Evolutionary conservation across 768 basidiomycete species (phyloP), one percentile per base, ranked within the genome.

Genomic region (Russula dissimulans): DNA sequence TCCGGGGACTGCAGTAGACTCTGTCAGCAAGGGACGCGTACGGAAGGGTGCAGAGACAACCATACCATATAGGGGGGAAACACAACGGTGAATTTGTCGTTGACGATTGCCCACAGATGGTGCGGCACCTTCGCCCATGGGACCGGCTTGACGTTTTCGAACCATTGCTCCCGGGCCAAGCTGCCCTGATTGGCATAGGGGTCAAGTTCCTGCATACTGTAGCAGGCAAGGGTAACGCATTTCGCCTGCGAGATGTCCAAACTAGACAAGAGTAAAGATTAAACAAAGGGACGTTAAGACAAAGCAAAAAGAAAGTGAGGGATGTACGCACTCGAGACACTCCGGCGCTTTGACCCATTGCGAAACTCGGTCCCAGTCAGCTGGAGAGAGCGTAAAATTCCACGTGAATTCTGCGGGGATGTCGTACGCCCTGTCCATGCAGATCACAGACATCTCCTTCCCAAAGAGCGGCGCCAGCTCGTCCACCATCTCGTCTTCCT

Each of bases 401-500:
- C 43, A 48, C 4, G 41, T 38, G 17, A 62, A 57, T 26, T 54
- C 56, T 26, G 51, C 56, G 9, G 56, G 32, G 32, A 22, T 15
- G 7, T 57, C 51, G 34, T 46, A 47, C 12, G 39, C 39, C 41
- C 39, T 52, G 9, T 53, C 50, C 61, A 62, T 62, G 11, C 45
- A 53, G 14, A 62, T 32, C 46, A 62, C 56, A 2, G 17, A 50
- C 61, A 62, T 62, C 26, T 62, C 61, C 26, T 48, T 48, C 26
- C 56, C 56, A 32, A 62, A 62, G 31, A 57, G 22, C 17, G 61
- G 61, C 41, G 50, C 61, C 3, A 62, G 46, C 41, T 62, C 61
- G 10, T 62, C 61, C 10, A 62, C 41, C 56, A 61, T 50, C 41
- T 61, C 60, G 26, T 61, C 60, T 31, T 61, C 60, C 22, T 61